Percentiles rank a stretch among this genome's conserved stretches.
Evolutionary conservation across 2,329 filamentous ascomycete species (phyloP).

Genomic region (Trichoderma sp.): DNA sequence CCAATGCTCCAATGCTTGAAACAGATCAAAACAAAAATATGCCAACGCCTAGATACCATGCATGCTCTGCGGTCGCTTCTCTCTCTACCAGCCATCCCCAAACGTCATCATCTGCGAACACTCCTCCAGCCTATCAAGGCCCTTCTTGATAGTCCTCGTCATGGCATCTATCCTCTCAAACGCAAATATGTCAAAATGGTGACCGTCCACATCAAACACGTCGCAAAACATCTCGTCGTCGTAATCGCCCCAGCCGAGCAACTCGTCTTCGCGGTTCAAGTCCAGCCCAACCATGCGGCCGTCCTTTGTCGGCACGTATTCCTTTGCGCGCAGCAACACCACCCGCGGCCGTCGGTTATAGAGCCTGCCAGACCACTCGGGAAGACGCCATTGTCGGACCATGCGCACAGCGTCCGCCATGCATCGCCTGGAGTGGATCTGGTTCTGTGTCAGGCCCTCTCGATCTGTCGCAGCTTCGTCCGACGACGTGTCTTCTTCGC

Average conservation of each 20-base stretch:
- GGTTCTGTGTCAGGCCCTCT: slow-evolving; percentile 34
- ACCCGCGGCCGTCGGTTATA: slow-evolving; percentile 38
- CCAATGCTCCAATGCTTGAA: neutral
- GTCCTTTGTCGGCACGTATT: slow-evolving; percentile 36
- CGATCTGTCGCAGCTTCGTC: slow-evolving; percentile 21
- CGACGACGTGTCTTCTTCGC: slow-evolving; percentile 5
- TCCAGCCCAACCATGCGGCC: slow-evolving; percentile 41
- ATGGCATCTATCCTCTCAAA: slow-evolving; percentile 30
- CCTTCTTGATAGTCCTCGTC: slow-evolving; percentile 28
- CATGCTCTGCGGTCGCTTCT: neutral
- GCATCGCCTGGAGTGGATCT: slow-evolving; percentile 37
- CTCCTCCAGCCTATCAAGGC: slow-evolving; percentile 22
- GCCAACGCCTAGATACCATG: neutral
- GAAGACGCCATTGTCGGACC: slow-evolving; percentile 42
- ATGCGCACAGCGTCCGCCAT: slow-evolving; percentile 44
- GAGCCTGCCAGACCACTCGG: slow-evolving; percentile 35
- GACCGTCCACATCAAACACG: slow-evolving; percentile 49
- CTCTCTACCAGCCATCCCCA: neutral
- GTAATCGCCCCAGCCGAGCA: slow-evolving; percentile 52
- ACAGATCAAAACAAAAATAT: neutral
- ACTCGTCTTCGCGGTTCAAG: slow-evolving; percentile 39
- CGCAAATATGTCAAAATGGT: slow-evolving; percentile 51
- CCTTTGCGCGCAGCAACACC: slow-evolving; percentile 46
- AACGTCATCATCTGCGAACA: slow-evolving; percentile 20
- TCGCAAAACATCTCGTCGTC: slow-evolving; percentile 43